These are phyloP conservation scores for Geotrichum fermentans DNA, from an alignment of 1,139 yeast genomes.

Conservation along the genomic window DNA sequence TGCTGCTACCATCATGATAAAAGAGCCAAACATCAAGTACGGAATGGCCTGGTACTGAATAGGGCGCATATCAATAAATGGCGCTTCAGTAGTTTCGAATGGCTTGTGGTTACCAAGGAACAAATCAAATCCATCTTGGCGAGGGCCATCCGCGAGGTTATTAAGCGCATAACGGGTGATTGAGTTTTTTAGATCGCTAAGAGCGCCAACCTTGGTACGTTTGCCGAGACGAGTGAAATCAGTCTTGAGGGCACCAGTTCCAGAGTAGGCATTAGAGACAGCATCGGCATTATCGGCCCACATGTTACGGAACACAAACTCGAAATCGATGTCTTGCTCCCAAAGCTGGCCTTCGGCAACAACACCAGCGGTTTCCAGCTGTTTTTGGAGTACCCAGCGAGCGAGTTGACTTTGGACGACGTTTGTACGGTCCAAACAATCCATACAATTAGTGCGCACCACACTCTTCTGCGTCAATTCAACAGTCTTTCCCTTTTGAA, in stretches of 20 bases:
- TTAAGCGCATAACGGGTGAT: constrained; percentile 80
- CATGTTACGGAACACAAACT: constrained; percentile 70
- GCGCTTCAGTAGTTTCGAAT: constrained; percentile 54
- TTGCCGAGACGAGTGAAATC: constrained; percentile 93
- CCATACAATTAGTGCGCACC: constrained; percentile 98
- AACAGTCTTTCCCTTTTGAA: constrained; percentile 35
- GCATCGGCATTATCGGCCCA: constrained; percentile 99
- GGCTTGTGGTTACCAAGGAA: constrained; percentile 79
- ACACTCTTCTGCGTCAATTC: constrained; percentile 55
- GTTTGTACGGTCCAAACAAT: constrained; percentile 93
- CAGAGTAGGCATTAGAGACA: constrained; percentile 85
- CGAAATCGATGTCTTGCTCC: constrained; percentile 53
- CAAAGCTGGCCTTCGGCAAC: constrained; percentile 33
- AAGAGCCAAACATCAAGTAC: constrained; percentile 66
- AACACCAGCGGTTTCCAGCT: constrained; percentile 50
- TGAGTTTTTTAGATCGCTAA: constrained; percentile 77
- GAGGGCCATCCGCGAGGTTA: constrained; percentile 81
- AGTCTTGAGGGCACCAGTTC: constrained; percentile 95
- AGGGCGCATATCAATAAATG: constrained; percentile 77
- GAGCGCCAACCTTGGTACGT: constrained; percentile 80
- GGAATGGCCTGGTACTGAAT: constrained; percentile 70
- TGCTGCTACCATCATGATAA: constrained; percentile 64
- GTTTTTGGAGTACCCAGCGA: constrained; percentile 78
- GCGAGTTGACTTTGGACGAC: constrained; percentile 93
- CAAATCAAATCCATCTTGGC: constrained; percentile 92